A percentile compares a stretch with the other conserved stretches of the same genome.
Evolutionary conservation across 306 rosid genomes (phyloP).

Genomic region (Heteromeles arbutifolia): DNA sequence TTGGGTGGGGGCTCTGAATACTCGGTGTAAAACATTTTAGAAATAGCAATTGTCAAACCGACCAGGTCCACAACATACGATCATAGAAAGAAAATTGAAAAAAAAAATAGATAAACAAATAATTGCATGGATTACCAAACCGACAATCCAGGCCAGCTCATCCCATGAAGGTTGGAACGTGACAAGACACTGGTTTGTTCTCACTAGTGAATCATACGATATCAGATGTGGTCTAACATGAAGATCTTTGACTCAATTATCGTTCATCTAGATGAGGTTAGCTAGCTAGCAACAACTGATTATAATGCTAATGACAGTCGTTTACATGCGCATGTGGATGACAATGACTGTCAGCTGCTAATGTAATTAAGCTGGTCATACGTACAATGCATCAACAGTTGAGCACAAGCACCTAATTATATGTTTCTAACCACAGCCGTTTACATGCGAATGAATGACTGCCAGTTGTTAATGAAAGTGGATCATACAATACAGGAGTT

Average conservation of each 20-base stretch:
- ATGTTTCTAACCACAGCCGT: no score
- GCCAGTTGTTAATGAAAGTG: no score
- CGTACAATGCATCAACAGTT: not conserved
- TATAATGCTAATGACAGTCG: not conserved
- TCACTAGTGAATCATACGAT: no score
- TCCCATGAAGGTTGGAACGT: not conserved
- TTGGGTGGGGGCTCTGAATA: conserved; percentile 2
- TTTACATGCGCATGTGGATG: not conserved
- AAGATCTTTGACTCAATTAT: not conserved
- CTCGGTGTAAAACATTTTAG: not conserved
- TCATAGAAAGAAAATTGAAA: conserved; percentile 8
- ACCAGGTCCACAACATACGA: conserved; percentile 23
- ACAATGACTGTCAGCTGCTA: no score
- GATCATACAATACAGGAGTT: not conserved
- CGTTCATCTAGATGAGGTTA: not conserved
- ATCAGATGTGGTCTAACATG: not conserved
- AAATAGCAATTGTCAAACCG: conserved; percentile 49
- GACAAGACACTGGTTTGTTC: conserved; percentile 8
- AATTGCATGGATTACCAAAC: not conserved
- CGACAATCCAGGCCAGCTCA: conserved; percentile 31
- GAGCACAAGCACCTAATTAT: not conserved
- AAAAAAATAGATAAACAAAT: not conserved
- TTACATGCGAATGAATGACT: no score
- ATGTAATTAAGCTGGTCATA: not conserved
- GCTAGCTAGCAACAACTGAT: not conserved